phyloP scores from a whole-genome alignment of 2,329 filamentous ascomycete species.

The Microdochium bolleyi region DNA sequence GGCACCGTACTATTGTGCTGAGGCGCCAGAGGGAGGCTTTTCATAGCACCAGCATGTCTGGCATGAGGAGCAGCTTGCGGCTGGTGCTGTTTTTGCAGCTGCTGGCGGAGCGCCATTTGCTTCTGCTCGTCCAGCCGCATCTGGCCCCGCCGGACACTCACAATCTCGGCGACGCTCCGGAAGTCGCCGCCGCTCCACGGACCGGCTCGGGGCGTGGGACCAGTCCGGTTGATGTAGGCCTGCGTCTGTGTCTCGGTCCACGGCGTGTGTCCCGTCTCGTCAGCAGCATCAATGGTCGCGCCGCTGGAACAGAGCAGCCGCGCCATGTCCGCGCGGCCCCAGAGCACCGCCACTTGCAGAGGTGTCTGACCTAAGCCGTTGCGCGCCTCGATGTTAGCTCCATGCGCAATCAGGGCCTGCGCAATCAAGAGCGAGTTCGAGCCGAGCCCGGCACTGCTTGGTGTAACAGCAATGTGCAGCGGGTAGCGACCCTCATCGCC shows the following conservation, averaged over 20 bases:
- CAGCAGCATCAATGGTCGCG: conserved; percentile 2
- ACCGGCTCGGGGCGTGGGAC: neutral
- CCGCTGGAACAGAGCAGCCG: conserved; percentile 2
- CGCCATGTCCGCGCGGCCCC: conserved; percentile 6
- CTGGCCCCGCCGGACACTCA: neutral
- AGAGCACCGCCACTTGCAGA: conserved; percentile 9
- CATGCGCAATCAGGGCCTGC: conserved; percentile 2
- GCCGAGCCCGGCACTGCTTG: neutral
- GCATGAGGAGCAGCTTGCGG: neutral
- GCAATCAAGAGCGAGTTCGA: conserved; percentile 1
- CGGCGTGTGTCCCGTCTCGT: conserved; percentile 1
- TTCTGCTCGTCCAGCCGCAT: neutral
- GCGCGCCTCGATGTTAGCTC: conserved; percentile 5
- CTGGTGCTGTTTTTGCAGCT: neutral
- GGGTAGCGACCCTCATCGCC: conserved; percentile 1
- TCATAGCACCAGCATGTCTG: neutral
- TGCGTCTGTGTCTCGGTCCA: conserved; percentile 4
- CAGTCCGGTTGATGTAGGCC: conserved; percentile 1
- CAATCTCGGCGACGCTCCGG: neutral
- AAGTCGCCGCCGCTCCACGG: neutral
- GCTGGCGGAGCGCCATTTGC: neutral
- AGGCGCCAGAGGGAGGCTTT: neutral
- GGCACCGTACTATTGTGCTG: neutral
- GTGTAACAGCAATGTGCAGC: conserved; percentile 2
- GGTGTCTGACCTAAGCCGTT: conserved; percentile 7